Conservation (phyloP, 306 rosid genomes). For the Pterocarpus macrocarpus region DNA sequence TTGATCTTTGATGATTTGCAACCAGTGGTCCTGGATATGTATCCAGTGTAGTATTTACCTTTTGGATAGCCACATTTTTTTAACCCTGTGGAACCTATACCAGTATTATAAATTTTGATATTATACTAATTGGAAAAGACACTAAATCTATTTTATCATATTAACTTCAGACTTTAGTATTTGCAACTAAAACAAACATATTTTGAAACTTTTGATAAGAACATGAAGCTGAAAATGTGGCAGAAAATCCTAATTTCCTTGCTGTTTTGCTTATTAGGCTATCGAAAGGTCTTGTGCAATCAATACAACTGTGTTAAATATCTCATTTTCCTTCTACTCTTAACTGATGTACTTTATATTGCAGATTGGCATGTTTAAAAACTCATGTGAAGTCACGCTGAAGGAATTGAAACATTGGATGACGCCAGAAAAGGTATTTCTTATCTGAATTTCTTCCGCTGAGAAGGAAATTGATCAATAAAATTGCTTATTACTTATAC, state of each 20-base stretch:
- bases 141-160: neutral
- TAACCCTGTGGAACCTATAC: no score
- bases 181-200: neutral
- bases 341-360: conserved; percentile 41
- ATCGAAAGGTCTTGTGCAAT: neutral
- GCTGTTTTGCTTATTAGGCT: neutral
- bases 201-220: neutral
- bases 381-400: conserved; percentile 63
- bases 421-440: conserved; percentile 80
- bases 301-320: conserved; percentile 7
- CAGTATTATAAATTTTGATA: no score
- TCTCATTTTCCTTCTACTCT: conserved; percentile 6
- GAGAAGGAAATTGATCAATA: neutral
- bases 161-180: neutral
- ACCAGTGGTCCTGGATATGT: no score
- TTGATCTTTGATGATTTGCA: no score
- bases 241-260: neutral
- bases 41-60: no score
- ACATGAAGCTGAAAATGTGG: conserved; percentile 14
- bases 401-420: conserved; percentile 79
- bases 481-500: neutral
- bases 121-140: neutral
- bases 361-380: conserved; percentile 78
- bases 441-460: conserved; percentile 24
- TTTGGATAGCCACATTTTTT: no score